These are phyloP conservation scores for Phytophthora agathidicida DNA, from an alignment of 352 stramenopile species.

Conservation along the genomic window DNA sequence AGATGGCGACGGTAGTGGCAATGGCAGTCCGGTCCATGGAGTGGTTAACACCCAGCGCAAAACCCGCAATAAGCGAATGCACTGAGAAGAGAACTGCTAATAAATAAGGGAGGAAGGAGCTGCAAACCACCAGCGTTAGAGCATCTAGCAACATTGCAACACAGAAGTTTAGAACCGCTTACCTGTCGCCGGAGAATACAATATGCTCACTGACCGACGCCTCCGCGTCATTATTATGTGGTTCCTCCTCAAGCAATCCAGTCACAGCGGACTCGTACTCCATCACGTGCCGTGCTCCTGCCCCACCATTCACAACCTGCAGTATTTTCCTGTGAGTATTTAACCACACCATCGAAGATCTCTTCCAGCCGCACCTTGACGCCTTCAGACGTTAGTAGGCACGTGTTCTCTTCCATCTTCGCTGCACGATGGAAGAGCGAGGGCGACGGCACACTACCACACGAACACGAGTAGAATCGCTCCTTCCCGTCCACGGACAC, in stretches of 20 bases:
- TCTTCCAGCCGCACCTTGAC: constrained; percentile 47
- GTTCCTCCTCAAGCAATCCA: constrained; percentile 27
- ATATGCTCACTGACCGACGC: constrained; percentile 62
- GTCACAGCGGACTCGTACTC: constrained; percentile 32
- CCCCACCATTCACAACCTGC: constrained; percentile 22
- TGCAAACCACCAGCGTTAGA: constrained; percentile 26
- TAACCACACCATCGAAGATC: background rate
- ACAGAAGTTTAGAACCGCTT: no score
- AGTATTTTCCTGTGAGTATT: background rate
- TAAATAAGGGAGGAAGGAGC: constrained; percentile 60
- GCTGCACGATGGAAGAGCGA: constrained; percentile 46
- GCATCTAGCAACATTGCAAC: no score
- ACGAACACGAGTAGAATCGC: constrained; percentile 41
- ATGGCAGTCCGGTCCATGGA: constrained; percentile 57
- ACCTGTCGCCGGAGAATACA: constrained; percentile 63
- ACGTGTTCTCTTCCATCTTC: constrained; percentile 45
- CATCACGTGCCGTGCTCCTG: constrained; percentile 3
- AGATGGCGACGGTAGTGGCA: constrained; percentile 65
- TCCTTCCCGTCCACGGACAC: constrained; percentile 44
- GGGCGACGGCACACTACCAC: constrained; percentile 28
- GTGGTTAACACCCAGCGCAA: constrained; percentile 63
- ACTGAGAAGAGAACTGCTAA: constrained; percentile 70
- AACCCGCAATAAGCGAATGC: constrained; percentile 70
- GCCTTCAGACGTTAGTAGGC: constrained; percentile 38
- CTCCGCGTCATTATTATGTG: constrained; percentile 26